Evolutionary conservation across 2,329 filamentous ascomycete genomes (phyloP).

Genomic region (Zymoseptoria passerinii): DNA sequence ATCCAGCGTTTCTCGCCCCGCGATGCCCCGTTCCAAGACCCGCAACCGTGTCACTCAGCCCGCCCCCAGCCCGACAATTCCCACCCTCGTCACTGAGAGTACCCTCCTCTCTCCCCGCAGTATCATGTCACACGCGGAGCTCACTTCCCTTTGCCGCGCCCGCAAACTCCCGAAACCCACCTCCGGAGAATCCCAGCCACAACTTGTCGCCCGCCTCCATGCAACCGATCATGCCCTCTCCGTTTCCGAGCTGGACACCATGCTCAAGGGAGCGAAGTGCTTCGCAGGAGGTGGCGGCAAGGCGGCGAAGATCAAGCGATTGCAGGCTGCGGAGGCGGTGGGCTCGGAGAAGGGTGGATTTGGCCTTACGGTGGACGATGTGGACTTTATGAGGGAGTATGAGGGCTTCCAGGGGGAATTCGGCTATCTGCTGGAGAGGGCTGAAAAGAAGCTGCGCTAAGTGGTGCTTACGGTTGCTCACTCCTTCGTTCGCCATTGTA

Average conservation of each 20-base stretch:
- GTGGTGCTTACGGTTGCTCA: too few relatives aligned
- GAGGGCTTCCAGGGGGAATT: slow-evolving; percentile 17
- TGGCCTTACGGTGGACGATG: slow-evolving; percentile 10
- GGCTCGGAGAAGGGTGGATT: slow-evolving; percentile 9
- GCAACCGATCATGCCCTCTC: slow-evolving; percentile 15
- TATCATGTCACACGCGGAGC: slow-evolving; percentile 19
- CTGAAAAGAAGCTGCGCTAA: background rate
- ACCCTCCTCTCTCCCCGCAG: slow-evolving; percentile 23
- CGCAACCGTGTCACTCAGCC: slow-evolving; percentile 1
- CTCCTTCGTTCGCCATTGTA: too few relatives aligned
- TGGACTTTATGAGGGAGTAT: slow-evolving; percentile 18
- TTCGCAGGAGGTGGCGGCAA: slow-evolving; percentile 18
- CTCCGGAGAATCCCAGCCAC: slow-evolving; percentile 18
- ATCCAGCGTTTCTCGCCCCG: background rate
- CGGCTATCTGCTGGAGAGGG: slow-evolving; percentile 6
- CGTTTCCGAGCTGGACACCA: slow-evolving; percentile 10
- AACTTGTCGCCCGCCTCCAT: slow-evolving; percentile 23
- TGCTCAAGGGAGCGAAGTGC: slow-evolving; percentile 7
- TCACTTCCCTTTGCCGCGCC: slow-evolving; percentile 19
- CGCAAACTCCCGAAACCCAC: slow-evolving; percentile 17
- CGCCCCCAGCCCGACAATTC: background rate
- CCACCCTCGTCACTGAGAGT: slow-evolving; percentile 12
- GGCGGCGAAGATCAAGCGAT: slow-evolving; percentile 16
- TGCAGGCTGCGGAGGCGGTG: slow-evolving; percentile 24
- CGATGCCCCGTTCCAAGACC: background rate